Evolutionary conservation across 2,329 filamentous ascomycete genomes (phyloP), one percentile per base, ranked within the genome.

Genomic region (Lasiodiplodia hormozganensis): DNA sequence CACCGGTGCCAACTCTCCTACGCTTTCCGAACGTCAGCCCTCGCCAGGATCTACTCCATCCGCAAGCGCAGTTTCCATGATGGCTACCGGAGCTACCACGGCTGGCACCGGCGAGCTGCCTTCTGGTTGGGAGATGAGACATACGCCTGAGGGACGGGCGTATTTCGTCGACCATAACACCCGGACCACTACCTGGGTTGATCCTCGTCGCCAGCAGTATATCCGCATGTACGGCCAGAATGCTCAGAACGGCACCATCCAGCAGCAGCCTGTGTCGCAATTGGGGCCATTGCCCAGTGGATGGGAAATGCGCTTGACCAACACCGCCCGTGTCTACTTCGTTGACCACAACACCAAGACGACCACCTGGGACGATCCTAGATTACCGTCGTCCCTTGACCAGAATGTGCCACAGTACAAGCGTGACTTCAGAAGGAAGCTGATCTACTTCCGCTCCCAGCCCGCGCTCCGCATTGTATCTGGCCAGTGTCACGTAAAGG

Each of bases 261-360:
- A 98, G 80, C 95, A 97, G 78, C 96, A 99, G 81, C 95, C 96
- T 0, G 96, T 99, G 2, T 98, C 96, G 2, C 96, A 99, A 79
- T 87, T 99, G 56, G 96, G 96, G 4, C 96, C 96, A 31, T 82
- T 99, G 58, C 96, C 96, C 3, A 98, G 96, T 76, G 96, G 96
- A 2, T 99, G 96, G 96, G 96, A 99, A 85, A 99, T 99, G 96
- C 93, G 96, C 70, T 89, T 99, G 64, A 99, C 96, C 65, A 98
- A 99, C 81, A 99, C 96, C 16, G 96, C 96, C 34, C 88, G 96
- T 69, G 96, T 99, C 18, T 99, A 99, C 82, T 99, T 99, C 80
- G 96, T 99, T 54, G 96, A 99, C 76, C 96, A 99, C 83, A 99
- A 99, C 83, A 99, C 96, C 54, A 99, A 99, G 85, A 99, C 96